phyloP scores from a whole-genome alignment of 257 asterid genomes.

The Knoxia roxburghii region DNA sequence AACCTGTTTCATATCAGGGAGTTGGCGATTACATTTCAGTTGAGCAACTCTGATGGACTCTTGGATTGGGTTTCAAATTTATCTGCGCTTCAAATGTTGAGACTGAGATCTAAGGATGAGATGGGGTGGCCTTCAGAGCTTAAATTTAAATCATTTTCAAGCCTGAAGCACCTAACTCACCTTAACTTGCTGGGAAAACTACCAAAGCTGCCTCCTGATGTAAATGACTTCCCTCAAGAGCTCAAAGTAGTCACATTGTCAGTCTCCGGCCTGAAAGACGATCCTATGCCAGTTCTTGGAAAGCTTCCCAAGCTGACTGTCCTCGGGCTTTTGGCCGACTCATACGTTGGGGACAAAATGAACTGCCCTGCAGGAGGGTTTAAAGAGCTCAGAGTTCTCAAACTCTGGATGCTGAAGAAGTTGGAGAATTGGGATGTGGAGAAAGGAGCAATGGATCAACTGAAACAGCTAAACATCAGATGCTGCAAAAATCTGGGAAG shows the following conservation, averaged over 20 bases:
- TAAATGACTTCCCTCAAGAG: slow-evolving; percentile 17
- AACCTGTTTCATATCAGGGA: slow-evolving; percentile 19
- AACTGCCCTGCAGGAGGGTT: slow-evolving; percentile 22
- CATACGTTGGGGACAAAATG: slow-evolving; percentile 21
- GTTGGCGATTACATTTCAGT: slow-evolving; percentile 23
- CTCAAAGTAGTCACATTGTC: slow-evolving; percentile 31
- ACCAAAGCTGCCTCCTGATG: slow-evolving; percentile 14
- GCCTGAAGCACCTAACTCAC: slow-evolving; percentile 21
- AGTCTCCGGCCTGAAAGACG: slow-evolving; percentile 17
- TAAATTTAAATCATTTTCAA: slow-evolving; percentile 10
- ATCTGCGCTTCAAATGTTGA: slow-evolving; percentile 19
- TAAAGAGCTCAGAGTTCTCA: slow-evolving; percentile 26
- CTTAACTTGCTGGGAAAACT: slow-evolving; percentile 28
- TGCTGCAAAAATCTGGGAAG: slow-evolving; percentile 17
- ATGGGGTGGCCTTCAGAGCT: slow-evolving; percentile 25
- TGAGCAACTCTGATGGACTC: slow-evolving; percentile 11
- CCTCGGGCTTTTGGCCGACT: slow-evolving; percentile 34
- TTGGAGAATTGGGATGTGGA: slow-evolving; percentile 28
- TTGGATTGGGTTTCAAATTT: slow-evolving; percentile 23
- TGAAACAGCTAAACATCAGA: slow-evolving; percentile 28
- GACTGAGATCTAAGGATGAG: slow-evolving; percentile 30
- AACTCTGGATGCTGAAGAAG: slow-evolving; percentile 29
- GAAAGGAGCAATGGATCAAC: slow-evolving; percentile 25
- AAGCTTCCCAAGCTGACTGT: slow-evolving; percentile 21
- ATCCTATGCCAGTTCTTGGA: slow-evolving; percentile 34